phyloP scores from a whole-genome alignment of 2,329 filamentous ascomycete genomes.

The Rhinocladiella similis region DNA sequence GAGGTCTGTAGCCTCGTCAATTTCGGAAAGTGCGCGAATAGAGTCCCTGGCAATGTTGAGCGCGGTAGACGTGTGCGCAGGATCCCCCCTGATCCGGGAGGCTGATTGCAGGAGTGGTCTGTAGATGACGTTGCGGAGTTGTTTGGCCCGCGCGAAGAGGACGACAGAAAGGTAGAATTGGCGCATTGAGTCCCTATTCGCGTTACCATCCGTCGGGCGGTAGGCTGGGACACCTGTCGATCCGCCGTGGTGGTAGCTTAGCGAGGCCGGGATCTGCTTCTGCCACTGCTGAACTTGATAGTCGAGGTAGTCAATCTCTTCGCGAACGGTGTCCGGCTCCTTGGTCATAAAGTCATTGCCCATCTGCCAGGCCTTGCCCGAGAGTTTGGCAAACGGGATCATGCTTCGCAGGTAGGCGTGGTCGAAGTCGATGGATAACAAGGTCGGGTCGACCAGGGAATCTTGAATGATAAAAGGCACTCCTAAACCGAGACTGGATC shows the following conservation, averaged over 20 bases:
- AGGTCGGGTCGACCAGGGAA: slow-evolving; percentile 3
- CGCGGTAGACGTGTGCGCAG: background rate
- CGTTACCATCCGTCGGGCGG: too few species aligned
- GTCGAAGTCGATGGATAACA: slow-evolving; percentile 4
- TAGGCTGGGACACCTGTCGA: background rate
- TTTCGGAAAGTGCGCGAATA: background rate
- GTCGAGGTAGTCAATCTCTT: slow-evolving; percentile 59
- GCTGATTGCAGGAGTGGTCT: slow-evolving; percentile 10
- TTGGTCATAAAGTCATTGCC: slow-evolving; percentile 4
- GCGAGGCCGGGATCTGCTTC: slow-evolving; percentile 4
- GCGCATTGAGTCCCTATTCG: background rate
- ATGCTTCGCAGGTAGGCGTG: slow-evolving; percentile 4
- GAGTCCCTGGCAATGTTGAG: slow-evolving; percentile 4
- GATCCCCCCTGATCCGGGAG: background rate
- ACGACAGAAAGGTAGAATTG: slow-evolving; percentile 8
- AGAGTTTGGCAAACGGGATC: slow-evolving; percentile 12
- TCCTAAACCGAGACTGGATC: slow-evolving; percentile 10
- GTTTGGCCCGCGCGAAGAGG: slow-evolving; percentile 8
- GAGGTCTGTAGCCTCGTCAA: slow-evolving; percentile 1
- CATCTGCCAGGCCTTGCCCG: slow-evolving; percentile 15
- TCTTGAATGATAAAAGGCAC: slow-evolving; percentile 12
- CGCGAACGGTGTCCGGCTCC: slow-evolving; percentile 60
- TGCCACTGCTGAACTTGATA: slow-evolving; percentile 12
- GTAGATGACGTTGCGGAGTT: slow-evolving; percentile 12
- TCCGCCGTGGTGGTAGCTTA: slow-evolving; percentile 1